Evolutionary conservation across 495 filamentous ascomycete species (phyloP).

Genomic region (Hyaloscypha bicolor): DNA sequence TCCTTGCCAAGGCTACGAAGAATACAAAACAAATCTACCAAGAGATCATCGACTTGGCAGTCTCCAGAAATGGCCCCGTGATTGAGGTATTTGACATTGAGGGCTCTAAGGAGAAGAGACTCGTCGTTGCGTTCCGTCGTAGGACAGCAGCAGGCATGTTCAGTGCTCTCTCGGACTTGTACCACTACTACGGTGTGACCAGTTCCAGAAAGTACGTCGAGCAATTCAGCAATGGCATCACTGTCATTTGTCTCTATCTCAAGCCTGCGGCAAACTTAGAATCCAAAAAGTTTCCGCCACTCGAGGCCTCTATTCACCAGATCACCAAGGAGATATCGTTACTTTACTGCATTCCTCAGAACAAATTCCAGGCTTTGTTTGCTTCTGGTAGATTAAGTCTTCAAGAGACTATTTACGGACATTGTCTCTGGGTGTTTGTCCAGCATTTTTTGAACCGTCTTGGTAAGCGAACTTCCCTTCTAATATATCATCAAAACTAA

Average conservation of each 20-base stretch:
- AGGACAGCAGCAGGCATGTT: conserved; percentile 92
- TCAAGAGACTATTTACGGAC: conserved; percentile 95
- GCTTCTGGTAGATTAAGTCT: conserved; percentile 85
- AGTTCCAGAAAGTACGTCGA: conserved; percentile 97
- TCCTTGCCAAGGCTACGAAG: conserved; percentile 90
- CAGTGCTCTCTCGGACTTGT: conserved; percentile 92
- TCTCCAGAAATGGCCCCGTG: conserved; percentile 83
- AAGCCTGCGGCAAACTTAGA: conserved; percentile 57
- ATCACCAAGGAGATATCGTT: conserved; percentile 98
- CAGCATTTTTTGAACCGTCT: conserved; percentile 97
- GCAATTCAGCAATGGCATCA: conserved; percentile 98
- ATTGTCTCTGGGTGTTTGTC: conserved; percentile 96
- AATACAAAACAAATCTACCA: conserved; percentile 96
- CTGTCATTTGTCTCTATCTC: conserved; percentile 93
- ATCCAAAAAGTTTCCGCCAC: conserved; percentile 61
- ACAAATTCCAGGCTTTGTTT: conserved; percentile 89
- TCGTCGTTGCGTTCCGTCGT: conserved; percentile 92
- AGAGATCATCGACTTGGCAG: conserved; percentile 84
- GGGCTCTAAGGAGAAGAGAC: conserved; percentile 81
- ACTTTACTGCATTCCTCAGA: conserved; percentile 96
- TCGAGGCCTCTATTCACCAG: conserved; percentile 95
- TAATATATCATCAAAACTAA: conserved; percentile 11
- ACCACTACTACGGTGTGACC: conserved; percentile 97
- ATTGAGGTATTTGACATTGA: conserved; percentile 98
- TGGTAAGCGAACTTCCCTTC: conserved; percentile 39